These are phyloP conservation scores for Gillenia trifoliata DNA, from an alignment of 306 rosid genomes.

Conservation along the genomic window DNA sequence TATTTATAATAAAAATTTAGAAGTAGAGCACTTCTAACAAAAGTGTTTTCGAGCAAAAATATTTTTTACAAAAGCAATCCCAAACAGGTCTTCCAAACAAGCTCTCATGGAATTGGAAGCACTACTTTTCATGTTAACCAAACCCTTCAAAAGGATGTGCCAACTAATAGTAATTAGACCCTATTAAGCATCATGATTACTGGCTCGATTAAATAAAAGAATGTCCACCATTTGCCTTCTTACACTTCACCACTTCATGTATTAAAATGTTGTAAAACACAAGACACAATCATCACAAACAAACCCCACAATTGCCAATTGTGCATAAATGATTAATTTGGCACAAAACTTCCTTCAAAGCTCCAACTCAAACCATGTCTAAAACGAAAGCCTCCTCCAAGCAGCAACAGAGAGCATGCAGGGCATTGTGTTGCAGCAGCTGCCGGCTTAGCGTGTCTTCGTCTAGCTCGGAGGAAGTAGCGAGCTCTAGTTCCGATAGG, in stretches of 20 bases:
- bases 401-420: slow-evolving; percentile 47
- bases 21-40: too few species aligned
- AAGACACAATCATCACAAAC: slow-evolving; percentile 47
- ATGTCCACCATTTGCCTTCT: slow-evolving; percentile 50
- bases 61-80: background rate
- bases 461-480: slow-evolving; percentile 68
- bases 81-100: too few species aligned
- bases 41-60: too few species aligned
- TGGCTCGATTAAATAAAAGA: slow-evolving; percentile 34
- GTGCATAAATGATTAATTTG: slow-evolving; percentile 49
- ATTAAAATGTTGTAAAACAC: slow-evolving; percentile 30
- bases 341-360: slow-evolving; percentile 37
- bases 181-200: slow-evolving; percentile 50
- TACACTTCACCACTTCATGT: slow-evolving; percentile 20
- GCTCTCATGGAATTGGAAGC: background rate
- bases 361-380: slow-evolving; percentile 11
- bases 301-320: slow-evolving; percentile 59
- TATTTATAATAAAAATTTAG: too few species aligned
- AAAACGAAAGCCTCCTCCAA: slow-evolving; percentile 49
- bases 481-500: slow-evolving; percentile 55
- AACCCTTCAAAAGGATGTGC: slow-evolving; percentile 18
- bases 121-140: slow-evolving; percentile 16
- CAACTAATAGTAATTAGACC: slow-evolving; percentile 33
- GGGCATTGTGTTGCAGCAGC: slow-evolving; percentile 62
- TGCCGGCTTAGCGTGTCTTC: slow-evolving; percentile 85